Evolutionary conservation across 768 basidiomycete genomes (phyloP).

Genomic region (Cystofilobasidium ferigula): DNA sequence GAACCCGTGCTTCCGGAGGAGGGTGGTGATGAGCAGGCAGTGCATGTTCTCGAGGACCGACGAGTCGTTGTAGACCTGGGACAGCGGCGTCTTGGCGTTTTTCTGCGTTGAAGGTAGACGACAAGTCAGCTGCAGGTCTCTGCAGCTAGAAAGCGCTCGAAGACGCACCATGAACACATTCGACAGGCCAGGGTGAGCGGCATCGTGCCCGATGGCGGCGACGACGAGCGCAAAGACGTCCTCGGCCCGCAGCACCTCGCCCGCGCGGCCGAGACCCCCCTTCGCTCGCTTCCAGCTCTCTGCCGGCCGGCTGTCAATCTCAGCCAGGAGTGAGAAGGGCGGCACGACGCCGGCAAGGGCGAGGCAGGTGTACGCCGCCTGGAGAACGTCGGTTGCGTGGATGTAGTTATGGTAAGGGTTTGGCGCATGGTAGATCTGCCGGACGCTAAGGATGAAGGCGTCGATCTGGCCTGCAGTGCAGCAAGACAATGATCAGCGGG

Average conservation of each 20-base stretch:
- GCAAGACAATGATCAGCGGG: too few relatives aligned
- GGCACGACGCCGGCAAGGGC: conserved; percentile 69
- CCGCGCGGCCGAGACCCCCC: conserved; percentile 21
- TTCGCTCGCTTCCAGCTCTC: conserved; percentile 32
- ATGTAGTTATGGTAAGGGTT: conserved; percentile 98
- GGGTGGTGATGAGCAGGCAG: conserved; percentile 62
- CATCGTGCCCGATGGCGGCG: conserved; percentile 94
- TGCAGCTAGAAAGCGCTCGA: background rate
- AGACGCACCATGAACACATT: conserved; percentile 80
- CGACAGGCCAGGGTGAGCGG: conserved; percentile 88
- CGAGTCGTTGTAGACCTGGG: conserved; percentile 74
- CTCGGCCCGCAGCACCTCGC: conserved; percentile 43
- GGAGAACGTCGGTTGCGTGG: conserved; percentile 91
- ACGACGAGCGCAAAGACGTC: conserved; percentile 78
- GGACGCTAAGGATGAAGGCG: conserved; percentile 71
- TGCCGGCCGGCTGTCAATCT: conserved; percentile 26
- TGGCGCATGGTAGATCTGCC: conserved; percentile 74
- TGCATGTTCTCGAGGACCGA: conserved; percentile 87
- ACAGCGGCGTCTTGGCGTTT: conserved; percentile 83
- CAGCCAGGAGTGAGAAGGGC: conserved; percentile 52
- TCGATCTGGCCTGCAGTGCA: conserved; percentile 66
- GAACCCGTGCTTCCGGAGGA: conserved; percentile 70
- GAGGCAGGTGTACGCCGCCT: conserved; percentile 80
- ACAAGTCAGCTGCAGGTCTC: too few relatives aligned
- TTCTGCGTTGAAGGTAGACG: conserved; percentile 46